A percentile compares a stretch with the other conserved stretches of the same genome.
Conservation (phyloP, 805 yeast species). For the Candida loeiensis region DNA sequence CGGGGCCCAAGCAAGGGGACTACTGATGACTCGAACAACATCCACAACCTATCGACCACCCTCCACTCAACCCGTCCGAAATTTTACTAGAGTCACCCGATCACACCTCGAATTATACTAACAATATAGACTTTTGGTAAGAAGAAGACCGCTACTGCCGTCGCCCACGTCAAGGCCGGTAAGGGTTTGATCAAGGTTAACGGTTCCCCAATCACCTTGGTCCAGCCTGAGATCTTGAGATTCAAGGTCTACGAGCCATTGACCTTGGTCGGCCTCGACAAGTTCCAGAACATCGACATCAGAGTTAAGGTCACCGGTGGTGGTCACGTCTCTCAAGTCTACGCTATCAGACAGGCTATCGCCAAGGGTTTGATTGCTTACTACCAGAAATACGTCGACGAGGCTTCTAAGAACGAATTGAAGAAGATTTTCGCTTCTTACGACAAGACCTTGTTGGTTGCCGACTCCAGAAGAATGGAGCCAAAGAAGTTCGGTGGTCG, state of each 20-base stretch:
- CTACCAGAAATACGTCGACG: slow-evolving; percentile 99
- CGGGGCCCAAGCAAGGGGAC: not conserved
- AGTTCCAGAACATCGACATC: slow-evolving; percentile 96
- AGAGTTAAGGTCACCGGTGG: slow-evolving; percentile 99
- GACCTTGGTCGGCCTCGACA: slow-evolving; percentile 96
- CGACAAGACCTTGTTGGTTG: slow-evolving; percentile 99
- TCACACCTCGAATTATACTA: slow-evolving; percentile 13
- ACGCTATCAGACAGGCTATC: slow-evolving; percentile 99
- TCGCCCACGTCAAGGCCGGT: slow-evolving; percentile 99
- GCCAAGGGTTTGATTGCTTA: slow-evolving; percentile 99
- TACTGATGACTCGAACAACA: not conserved
- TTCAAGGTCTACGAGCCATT: slow-evolving; percentile 99
- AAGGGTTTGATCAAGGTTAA: slow-evolving; percentile 98
- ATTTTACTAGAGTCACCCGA: not conserved
- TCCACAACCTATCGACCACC: not conserved
- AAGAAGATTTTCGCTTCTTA: slow-evolving; percentile 96
- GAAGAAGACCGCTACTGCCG: slow-evolving; percentile 99
- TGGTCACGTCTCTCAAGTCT: slow-evolving; percentile 99
- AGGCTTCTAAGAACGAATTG: slow-evolving; percentile 98
- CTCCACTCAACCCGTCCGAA: not conserved
- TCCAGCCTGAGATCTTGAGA: slow-evolving; percentile 98
- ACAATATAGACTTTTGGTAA: slow-evolving; percentile 91
- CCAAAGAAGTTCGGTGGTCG: slow-evolving; percentile 99
- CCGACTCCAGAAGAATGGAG: slow-evolving; percentile 99
- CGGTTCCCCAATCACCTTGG: slow-evolving; percentile 99